Conservation (phyloP, 352 stramenopile genomes). For the Phytophthora sansomeana region DNA sequence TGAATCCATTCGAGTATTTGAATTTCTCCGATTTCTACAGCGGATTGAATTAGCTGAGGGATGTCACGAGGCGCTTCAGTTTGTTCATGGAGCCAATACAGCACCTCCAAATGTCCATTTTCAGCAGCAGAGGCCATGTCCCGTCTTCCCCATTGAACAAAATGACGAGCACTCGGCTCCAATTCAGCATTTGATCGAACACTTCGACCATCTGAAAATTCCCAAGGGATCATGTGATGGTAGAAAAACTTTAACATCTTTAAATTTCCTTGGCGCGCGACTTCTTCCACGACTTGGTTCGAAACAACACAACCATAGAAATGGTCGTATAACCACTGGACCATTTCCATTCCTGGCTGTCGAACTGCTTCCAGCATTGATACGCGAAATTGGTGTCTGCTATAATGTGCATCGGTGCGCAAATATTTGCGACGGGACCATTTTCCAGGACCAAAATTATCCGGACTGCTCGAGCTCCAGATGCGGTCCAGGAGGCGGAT, state of each 20-base stretch:
- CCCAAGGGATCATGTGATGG: neutral
- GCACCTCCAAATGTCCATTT: neutral
- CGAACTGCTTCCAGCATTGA: neutral
- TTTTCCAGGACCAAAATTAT: neutral
- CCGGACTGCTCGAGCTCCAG: neutral
- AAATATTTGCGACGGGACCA: conserved; percentile 1
- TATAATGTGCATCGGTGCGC: neutral
- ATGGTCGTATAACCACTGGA: neutral
- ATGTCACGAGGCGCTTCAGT: neutral
- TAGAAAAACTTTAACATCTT: neutral
- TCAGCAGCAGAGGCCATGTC: neutral
- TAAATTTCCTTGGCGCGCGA: neutral
- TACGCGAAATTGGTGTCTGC: neutral
- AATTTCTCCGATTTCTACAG: neutral
- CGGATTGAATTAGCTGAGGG: neutral
- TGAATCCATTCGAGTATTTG: neutral
- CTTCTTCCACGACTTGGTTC: neutral
- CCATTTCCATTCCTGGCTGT: neutral
- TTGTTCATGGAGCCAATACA: neutral
- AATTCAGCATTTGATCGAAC: neutral
- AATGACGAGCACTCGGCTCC: neutral
- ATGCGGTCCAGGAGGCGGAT: neutral
- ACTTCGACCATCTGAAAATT: neutral
- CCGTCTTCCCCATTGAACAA: neutral
- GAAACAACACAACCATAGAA: neutral